phyloP scores from a whole-genome alignment of 768 basidiomycete genomes.

The Lentinula detonsa region DNA sequence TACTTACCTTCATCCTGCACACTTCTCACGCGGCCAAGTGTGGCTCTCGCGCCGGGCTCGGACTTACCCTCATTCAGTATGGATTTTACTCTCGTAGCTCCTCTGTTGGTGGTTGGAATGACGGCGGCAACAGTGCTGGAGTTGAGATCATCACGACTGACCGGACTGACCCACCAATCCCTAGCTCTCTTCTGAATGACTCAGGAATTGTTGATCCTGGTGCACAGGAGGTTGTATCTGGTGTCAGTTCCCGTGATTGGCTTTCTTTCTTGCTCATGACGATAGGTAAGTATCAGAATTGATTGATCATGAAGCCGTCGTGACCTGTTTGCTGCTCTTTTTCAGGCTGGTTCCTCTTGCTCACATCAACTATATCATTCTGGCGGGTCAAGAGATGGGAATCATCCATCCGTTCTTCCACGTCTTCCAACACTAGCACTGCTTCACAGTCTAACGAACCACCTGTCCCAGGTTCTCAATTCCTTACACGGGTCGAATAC shows the following conservation, averaged over 20 bases:
- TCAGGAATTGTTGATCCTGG: conserved; percentile 16
- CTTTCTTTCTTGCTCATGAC: conserved; percentile 90
- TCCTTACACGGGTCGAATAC: conserved; percentile 37
- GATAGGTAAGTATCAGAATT: conserved; percentile 41
- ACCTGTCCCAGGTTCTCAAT: conserved; percentile 6
- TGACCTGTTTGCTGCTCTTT: conserved; percentile 1
- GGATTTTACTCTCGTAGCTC: conserved; percentile 65
- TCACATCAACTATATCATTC: conserved; percentile 77
- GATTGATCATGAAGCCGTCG: not conserved
- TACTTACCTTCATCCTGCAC: conserved; percentile 86
- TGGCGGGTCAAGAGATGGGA: conserved; percentile 88
- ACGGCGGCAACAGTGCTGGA: conserved; percentile 13
- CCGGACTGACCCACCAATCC: conserved; percentile 1
- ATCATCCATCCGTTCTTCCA: conserved; percentile 49
- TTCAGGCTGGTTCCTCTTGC: conserved; percentile 84
- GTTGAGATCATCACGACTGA: not conserved
- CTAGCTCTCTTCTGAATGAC: not conserved
- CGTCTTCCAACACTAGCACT: not conserved
- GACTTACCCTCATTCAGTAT: conserved; percentile 90
- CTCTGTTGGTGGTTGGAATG: conserved; percentile 17
- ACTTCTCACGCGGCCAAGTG: conserved; percentile 90
- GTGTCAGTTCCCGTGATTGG: conserved; percentile 71
- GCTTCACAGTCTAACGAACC: conserved; percentile 13
- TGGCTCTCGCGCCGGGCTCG: conserved; percentile 93
- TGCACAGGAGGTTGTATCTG: conserved; percentile 15